phyloP scores from a whole-genome alignment of 2,329 filamentous ascomycete species.

The Diaporthe citrichinensis region DNA sequence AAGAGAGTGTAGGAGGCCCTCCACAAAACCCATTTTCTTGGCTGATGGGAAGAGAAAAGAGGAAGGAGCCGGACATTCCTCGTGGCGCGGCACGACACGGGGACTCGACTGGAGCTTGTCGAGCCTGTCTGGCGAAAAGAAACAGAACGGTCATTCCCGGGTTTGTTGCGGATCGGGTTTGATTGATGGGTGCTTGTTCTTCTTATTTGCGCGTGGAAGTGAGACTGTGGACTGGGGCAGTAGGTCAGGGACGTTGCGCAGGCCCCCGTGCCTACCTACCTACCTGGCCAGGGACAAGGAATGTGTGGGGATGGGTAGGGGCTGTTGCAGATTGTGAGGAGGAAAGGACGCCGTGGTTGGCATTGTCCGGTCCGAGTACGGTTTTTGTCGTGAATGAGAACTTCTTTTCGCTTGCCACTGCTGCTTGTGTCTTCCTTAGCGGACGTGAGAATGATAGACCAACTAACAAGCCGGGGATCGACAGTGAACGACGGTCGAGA shows the following conservation, averaged over 20 bases:
- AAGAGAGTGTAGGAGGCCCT: background rate
- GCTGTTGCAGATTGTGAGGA: constrained; percentile 30
- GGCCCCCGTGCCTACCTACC: background rate
- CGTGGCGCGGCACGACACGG: background rate
- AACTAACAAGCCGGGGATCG: no score
- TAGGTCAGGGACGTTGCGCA: background rate
- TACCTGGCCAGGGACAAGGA: constrained; percentile 1
- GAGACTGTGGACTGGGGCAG: background rate
- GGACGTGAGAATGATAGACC: no score
- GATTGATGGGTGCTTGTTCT: constrained; percentile 25
- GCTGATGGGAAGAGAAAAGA: constrained; percentile 27
- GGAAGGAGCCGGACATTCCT: background rate
- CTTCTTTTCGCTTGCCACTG: background rate
- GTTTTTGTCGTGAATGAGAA: constrained; percentile 12
- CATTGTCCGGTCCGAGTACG: background rate
- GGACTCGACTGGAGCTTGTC: background rate
- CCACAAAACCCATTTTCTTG: background rate
- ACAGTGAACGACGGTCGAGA: no score
- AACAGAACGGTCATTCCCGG: constrained; percentile 23
- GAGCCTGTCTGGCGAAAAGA: background rate
- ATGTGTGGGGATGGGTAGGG: constrained; percentile 15
- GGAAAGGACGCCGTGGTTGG: constrained; percentile 20
- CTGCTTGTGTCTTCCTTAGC: no score
- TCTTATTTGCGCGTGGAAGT: constrained; percentile 11
- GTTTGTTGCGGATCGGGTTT: constrained; percentile 23